Percentiles rank a stretch among this genome's conserved stretches.
These are phyloP conservation scores for Pseudonitzschia multiseries DNA, from an alignment of 108 stramenopile species.

Conservation along the genomic window DNA sequence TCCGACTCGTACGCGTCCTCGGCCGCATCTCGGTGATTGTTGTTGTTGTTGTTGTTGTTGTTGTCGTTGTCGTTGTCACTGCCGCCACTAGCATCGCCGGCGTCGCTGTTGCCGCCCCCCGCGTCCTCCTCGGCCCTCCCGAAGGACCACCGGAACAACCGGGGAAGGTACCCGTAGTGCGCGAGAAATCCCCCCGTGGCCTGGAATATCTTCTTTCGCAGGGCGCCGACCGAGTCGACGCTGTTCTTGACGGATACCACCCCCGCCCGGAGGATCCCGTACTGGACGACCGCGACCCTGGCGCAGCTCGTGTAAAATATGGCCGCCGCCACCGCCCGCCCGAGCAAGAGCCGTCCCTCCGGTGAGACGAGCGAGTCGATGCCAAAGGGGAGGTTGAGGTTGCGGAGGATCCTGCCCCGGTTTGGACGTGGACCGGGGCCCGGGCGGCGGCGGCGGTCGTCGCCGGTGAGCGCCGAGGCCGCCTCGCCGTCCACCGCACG, in stretches of 20 bases:
- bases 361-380: conserved; percentile 29
- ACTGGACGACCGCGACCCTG: conserved; percentile 41
- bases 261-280: conserved; percentile 33
- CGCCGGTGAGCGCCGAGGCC: too few relatives aligned
- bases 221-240: conserved; percentile 21
- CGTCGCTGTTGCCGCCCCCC: background rate
- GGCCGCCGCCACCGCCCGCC: conserved; percentile 39
- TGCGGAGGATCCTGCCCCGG: conserved; percentile 3
- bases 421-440: too few relatives aligned
- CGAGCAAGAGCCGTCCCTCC: conserved; percentile 34
- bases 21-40: background rate
- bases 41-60: background rate
- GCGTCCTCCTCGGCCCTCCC: conserved; percentile 9
- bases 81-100: conserved; percentile 6
- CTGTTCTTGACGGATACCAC: conserved; percentile 26
- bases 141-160: conserved; percentile 6
- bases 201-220: conserved; percentile 19
- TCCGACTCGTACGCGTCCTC: conserved; percentile 6
- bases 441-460: too few relatives aligned
- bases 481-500: background rate
- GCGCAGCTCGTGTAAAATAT: conserved; percentile 38
- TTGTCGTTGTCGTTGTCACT: conserved; percentile 5
- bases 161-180: conserved; percentile 37
- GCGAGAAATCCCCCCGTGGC: conserved; percentile 22
- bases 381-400: conserved; percentile 33